Percentiles rank a stretch among this genome's conserved stretches.
phyloP scores from a whole-genome alignment of 371 early-diverging fungal species.

The Dinochytrium kinnereticum region DNA sequence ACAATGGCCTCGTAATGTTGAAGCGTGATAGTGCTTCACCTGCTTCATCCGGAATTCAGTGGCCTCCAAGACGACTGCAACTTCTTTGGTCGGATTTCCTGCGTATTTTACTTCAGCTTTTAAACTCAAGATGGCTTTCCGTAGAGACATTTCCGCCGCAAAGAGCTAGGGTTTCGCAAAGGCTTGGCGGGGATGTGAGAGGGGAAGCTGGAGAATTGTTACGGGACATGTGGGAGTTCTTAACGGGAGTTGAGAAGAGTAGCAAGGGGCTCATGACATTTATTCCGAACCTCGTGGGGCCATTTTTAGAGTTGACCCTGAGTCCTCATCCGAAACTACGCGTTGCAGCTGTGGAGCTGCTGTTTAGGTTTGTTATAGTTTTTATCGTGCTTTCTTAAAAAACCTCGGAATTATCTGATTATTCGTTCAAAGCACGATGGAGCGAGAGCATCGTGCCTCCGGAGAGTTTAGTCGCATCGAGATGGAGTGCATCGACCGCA shows the following conservation, averaged over 20 bases:
- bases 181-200: constrained; percentile 67
- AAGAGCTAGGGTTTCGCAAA: constrained; percentile 62
- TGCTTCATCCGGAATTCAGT: neutral
- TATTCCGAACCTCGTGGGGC: constrained; percentile 64
- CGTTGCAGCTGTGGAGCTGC: constrained; percentile 57
- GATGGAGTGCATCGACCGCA: constrained; percentile 63
- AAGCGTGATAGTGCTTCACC: neutral
- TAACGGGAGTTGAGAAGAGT: constrained; percentile 34
- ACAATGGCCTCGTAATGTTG: neutral
- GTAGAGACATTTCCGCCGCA: constrained; percentile 64
- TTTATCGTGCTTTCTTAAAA: neutral
- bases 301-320: constrained; percentile 64
- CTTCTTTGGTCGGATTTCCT: constrained; percentile 67
- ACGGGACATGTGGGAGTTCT: constrained; percentile 59
- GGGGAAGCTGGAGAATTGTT: constrained; percentile 66
- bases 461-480: constrained; percentile 62
- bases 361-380: constrained; percentile 53
- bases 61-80: constrained; percentile 21
- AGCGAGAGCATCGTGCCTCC: constrained; percentile 62
- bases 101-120: constrained; percentile 57
- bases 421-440: constrained; percentile 49
- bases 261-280: constrained; percentile 35
- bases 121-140: constrained; percentile 65
- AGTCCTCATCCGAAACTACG: constrained; percentile 66
- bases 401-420: neutral